These are phyloP conservation scores for Dendryphion nanum DNA, from an alignment of 2,329 filamentous ascomycete species.

Conservation along the genomic window DNA sequence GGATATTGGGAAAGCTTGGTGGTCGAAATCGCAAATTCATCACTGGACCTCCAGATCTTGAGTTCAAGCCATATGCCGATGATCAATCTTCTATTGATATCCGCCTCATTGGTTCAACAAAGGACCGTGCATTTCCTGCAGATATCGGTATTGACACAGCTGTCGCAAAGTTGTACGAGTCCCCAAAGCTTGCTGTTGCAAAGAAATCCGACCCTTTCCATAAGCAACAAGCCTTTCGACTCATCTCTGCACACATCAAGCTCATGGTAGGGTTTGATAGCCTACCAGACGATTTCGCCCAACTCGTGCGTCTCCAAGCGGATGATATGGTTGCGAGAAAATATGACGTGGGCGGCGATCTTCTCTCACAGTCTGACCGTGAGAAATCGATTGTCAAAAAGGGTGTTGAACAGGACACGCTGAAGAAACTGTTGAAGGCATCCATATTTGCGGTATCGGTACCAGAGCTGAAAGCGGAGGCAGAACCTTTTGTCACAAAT, in stretches of 20 bases:
- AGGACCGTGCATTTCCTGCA: conserved; percentile 82
- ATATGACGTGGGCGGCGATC: conserved; percentile 66
- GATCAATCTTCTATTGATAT: conserved; percentile 86
- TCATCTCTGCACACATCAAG: conserved; percentile 87
- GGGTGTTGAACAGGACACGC: conserved; percentile 72
- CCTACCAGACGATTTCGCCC: conserved; percentile 84
- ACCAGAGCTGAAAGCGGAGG: conserved; percentile 74
- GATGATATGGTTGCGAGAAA: conserved; percentile 78
- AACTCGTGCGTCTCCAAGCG: conserved; percentile 81
- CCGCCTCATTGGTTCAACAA: conserved; percentile 82
- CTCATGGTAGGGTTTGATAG: conserved; percentile 83
- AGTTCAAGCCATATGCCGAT: conserved; percentile 82
- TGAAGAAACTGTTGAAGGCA: conserved; percentile 87
- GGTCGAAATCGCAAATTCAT: conserved; percentile 95
- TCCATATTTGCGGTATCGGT: conserved; percentile 82
- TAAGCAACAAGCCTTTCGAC: conserved; percentile 86
- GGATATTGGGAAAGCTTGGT: conserved; percentile 93
- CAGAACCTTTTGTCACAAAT: conserved; percentile 72
- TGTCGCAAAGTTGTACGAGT: conserved; percentile 81
- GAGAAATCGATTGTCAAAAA: conserved; percentile 86
- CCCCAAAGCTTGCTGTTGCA: conserved; percentile 60
- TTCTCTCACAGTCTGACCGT: conserved; percentile 73
- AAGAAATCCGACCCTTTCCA: conserved; percentile 79
- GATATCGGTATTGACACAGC: conserved; percentile 85
- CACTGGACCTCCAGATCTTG: conserved; percentile 80